Percentiles rank a stretch among this genome's conserved stretches.
These are phyloP conservation scores for Pelargonium cotyledonis DNA, from an alignment of 441 rosid species.

Conservation along the genomic window DNA sequence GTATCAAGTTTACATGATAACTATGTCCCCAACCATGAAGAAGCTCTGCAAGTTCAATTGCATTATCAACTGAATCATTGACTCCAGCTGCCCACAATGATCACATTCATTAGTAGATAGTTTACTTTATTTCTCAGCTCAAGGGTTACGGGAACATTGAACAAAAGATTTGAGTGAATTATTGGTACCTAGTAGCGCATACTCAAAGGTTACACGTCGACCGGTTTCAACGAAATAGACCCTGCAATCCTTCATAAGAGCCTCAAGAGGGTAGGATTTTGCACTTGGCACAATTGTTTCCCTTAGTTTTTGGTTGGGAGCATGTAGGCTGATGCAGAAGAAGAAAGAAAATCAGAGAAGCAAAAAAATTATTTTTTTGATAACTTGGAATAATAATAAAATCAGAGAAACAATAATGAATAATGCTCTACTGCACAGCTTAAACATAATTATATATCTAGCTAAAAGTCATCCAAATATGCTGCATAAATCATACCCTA, in stretches of 20 bases:
- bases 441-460: no score
- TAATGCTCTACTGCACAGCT: no score
- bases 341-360: constrained; percentile 7
- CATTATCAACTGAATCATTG: constrained; percentile 73
- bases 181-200: constrained; percentile 73
- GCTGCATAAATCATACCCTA: no score
- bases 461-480: no score
- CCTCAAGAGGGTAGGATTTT: constrained; percentile 81
- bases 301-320: constrained; percentile 84
- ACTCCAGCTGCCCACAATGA: constrained; percentile 63
- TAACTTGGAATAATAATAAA: no score
- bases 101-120: not conserved
- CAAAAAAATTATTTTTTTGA: no score
- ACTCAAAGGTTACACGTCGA: constrained; percentile 82
- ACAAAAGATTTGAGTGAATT: not conserved
- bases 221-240: constrained; percentile 74
- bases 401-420: no score
- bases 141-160: not conserved
- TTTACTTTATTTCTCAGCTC: not conserved
- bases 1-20: constrained; percentile 83
- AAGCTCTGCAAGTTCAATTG: constrained; percentile 71
- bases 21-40: constrained; percentile 73
- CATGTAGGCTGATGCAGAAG: constrained; percentile 57
- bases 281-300: constrained; percentile 94
- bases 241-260: constrained; percentile 84